Base-by-base conservation (phyloP, 139 green algal species). In the Coccomyxa sp. region DNA sequence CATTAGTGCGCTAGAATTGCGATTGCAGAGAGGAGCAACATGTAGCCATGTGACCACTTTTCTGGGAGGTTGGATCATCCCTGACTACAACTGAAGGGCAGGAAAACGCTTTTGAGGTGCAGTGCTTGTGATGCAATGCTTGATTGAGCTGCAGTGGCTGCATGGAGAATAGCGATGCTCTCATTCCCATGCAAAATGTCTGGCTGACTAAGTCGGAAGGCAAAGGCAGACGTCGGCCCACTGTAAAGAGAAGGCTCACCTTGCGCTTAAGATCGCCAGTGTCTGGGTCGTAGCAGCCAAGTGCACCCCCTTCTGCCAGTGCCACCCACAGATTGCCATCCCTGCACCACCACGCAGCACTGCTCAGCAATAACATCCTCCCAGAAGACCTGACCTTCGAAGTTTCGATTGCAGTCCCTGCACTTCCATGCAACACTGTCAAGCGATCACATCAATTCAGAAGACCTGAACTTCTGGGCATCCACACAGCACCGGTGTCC, bases 261-360 rank as follows among this genome's bases (percentile, higher is more conserved):
- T 79, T 80, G 30, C 71, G 51, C 25, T 83, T 31, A 27, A 83
- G 45, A 18, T 81, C 30, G 15, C 83, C 83, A 14, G 78, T 85
- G 13, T 86, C 75, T 1, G 86, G 63, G 76, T 91, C 67, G 81
- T 88, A 92, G 66, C 91, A 92, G 12, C 81, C 81, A 31, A 95
- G 78, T 31, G 67, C 82, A 45, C 90, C 88, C 58, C 81, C 89
- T 77, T 95, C 92, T 9, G 81, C 90, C 10, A 94, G 77, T 0
- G 89, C 91, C 30, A 95, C 85, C 92, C 92, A 95, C 45, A 95
- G 77, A 66, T 92, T 93, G 63, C 88, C 91, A 30, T 82, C 79
- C 45, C 79, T 74, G 45, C 91, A 86, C 27, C 95, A 91, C 31
- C 89, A 89, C 85, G 93, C 93, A 67, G 91, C 91, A 68, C 95